phyloP scores from a whole-genome alignment of 805 yeast species.

The Wickerhamiella domercqiae region DNA sequence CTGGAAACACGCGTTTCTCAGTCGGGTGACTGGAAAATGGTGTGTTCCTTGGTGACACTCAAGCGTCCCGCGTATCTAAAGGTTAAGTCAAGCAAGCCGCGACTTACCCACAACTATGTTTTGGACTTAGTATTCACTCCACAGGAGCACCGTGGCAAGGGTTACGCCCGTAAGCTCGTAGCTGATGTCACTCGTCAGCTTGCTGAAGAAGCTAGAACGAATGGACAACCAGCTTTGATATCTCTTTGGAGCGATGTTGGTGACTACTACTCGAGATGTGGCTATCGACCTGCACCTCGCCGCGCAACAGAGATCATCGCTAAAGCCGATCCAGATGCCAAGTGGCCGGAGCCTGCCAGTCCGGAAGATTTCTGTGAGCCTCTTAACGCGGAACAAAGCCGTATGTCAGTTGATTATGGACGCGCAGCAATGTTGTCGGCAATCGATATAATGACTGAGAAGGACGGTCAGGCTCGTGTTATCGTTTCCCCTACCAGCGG shows the following conservation, averaged over 20 bases:
- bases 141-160: constrained; percentile 34
- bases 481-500: constrained; percentile 8
- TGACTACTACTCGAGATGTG: constrained; percentile 47
- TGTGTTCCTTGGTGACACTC: constrained; percentile 32
- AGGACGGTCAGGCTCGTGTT: constrained; percentile 8
- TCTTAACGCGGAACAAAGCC: constrained; percentile 7
- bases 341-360: constrained; percentile 1
- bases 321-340: not conserved
- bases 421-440: constrained; percentile 10
- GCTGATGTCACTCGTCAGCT: constrained; percentile 10
- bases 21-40: constrained; percentile 18
- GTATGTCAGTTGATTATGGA: constrained; percentile 5
- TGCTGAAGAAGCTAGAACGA: constrained; percentile 1
- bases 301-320: constrained; percentile 3
- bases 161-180: constrained; percentile 41
- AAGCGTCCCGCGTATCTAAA: constrained; percentile 25
- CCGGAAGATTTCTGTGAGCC: constrained; percentile 4
- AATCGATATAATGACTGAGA: constrained; percentile 11
- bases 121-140: constrained; percentile 49
- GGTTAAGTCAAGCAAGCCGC: constrained; percentile 12
- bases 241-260: constrained; percentile 63
- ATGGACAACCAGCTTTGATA: constrained; percentile 20
- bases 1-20: constrained; percentile 17
- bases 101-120: constrained; percentile 15
- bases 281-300: constrained; percentile 22